phyloP scores from a whole-genome alignment of 768 basidiomycete species.

The Tubosaeta brunneosetosa region DNA sequence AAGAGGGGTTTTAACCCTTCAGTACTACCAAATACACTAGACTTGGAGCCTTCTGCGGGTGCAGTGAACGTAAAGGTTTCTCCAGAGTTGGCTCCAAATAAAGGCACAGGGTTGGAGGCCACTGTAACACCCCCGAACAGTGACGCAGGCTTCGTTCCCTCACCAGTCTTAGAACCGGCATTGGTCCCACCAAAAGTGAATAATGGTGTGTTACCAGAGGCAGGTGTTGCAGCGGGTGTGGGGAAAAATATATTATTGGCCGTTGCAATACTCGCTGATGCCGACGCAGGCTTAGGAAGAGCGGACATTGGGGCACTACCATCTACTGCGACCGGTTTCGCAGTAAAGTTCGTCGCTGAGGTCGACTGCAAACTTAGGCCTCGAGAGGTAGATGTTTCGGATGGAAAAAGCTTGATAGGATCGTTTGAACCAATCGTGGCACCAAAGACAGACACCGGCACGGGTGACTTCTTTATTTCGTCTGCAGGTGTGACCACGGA shows the following conservation, averaged over 20 bases:
- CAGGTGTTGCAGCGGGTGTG: conserved; percentile 14
- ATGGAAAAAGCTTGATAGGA: conserved; percentile 22
- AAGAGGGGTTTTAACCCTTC: conserved; percentile 11
- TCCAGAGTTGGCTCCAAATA: conserved; percentile 4
- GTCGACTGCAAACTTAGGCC: conserved; percentile 14
- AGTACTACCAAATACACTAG: conserved; percentile 6
- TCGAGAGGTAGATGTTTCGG: conserved; percentile 20
- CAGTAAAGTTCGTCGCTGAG: conserved; percentile 11
- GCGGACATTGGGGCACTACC: conserved; percentile 20
- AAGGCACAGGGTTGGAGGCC: not conserved
- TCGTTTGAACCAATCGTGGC: conserved; percentile 15
- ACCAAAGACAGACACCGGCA: conserved; percentile 20
- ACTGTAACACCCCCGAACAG: conserved; percentile 14
- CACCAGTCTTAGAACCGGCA: conserved; percentile 13
- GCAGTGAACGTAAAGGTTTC: conserved; percentile 10
- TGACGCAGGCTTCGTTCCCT: conserved; percentile 13
- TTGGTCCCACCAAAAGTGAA: conserved; percentile 20
- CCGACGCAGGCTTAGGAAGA: conserved; percentile 13
- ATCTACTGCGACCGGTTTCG: conserved; percentile 10
- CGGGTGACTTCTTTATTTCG: conserved; percentile 24
- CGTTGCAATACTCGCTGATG: conserved; percentile 11
- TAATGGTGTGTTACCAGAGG: conserved; percentile 6
- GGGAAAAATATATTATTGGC: conserved; percentile 15
- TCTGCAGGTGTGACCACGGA: conserved; percentile 10
- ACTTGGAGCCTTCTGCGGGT: conserved; percentile 11